Percentiles rank a stretch among this genome's conserved stretches.
phyloP scores from a whole-genome alignment of 768 basidiomycete species.

The Pisolithus sp. region DNA sequence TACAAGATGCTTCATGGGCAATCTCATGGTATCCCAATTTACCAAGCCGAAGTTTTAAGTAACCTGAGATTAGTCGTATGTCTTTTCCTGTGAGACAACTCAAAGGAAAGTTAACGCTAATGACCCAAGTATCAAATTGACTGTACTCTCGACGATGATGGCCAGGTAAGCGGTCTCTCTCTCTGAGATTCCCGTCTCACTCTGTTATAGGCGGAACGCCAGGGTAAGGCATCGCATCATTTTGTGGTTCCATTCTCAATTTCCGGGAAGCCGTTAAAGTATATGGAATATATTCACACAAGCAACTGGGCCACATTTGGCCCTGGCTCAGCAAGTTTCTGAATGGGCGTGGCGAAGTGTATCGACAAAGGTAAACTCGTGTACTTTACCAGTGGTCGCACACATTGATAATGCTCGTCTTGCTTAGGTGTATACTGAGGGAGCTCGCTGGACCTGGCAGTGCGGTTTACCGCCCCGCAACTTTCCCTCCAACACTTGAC shows the following conservation, averaged over 20 bases:
- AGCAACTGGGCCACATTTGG: conserved; percentile 40
- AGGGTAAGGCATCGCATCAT: conserved; percentile 16
- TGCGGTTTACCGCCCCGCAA: conserved; percentile 34
- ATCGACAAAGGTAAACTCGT: conserved; percentile 36
- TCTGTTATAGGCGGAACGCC: conserved; percentile 22
- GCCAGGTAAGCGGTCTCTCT: conserved; percentile 10
- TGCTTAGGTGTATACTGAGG: conserved; percentile 37
- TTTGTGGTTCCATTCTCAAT: neutral
- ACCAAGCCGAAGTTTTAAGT: conserved; percentile 53
- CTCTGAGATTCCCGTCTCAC: neutral
- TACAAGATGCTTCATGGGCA: conserved; percentile 45
- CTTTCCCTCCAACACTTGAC: conserved; percentile 35
- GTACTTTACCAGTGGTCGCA: neutral
- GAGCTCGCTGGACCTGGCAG: conserved; percentile 30
- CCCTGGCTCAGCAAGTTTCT: conserved; percentile 33
- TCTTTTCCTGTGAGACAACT: conserved; percentile 1
- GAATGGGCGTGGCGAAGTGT: conserved; percentile 38
- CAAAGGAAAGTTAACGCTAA: neutral
- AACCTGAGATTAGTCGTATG: conserved; percentile 41
- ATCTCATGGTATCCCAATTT: conserved; percentile 43
- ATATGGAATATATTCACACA: conserved; percentile 42
- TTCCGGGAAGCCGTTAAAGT: conserved; percentile 31
- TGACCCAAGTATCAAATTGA: conserved; percentile 30
- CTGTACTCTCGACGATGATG: conserved; percentile 31
- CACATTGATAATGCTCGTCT: neutral